Evolutionary conservation across 2,329 filamentous ascomycete species (phyloP).

Genomic region (Botryotinia globosa): DNA sequence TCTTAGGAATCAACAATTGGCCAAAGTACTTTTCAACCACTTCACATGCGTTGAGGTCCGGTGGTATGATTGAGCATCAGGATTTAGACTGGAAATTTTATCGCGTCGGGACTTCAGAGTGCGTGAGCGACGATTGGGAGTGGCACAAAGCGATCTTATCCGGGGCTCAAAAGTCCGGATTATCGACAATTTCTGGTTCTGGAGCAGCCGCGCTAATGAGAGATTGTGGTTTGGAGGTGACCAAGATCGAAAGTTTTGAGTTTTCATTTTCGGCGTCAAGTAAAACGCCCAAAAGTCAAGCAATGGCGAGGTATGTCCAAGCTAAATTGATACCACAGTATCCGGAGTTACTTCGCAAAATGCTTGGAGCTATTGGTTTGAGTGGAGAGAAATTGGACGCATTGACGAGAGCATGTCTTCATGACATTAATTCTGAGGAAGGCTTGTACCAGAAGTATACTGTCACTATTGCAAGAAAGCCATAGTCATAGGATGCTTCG

Average conservation of each 20-base stretch:
- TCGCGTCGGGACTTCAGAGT: slow-evolving; percentile 8
- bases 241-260: slow-evolving; percentile 10
- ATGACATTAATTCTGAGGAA: slow-evolving; percentile 9
- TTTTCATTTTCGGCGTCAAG: slow-evolving; percentile 12
- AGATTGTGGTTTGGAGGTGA: slow-evolving; percentile 3
- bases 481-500: background rate
- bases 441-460: slow-evolving; percentile 19
- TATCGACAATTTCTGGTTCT: slow-evolving; percentile 8
- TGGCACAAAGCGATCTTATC: slow-evolving; percentile 13
- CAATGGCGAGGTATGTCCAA: slow-evolving; percentile 18
- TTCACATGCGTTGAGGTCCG: slow-evolving; percentile 4
- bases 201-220: background rate
- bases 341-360: slow-evolving; percentile 11
- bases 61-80: slow-evolving; percentile 18
- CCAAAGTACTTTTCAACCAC: slow-evolving; percentile 10
- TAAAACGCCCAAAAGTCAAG: slow-evolving; percentile 12
- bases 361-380: slow-evolving; percentile 4
- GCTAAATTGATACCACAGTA: slow-evolving; percentile 19
- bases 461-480: slow-evolving; percentile 16
- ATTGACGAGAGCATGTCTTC: slow-evolving; percentile 16
- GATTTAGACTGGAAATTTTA: slow-evolving; percentile 21
- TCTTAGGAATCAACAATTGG: slow-evolving; percentile 16
- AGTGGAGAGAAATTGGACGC: slow-evolving; percentile 6
- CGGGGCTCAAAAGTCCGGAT: background rate
- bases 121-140: slow-evolving; percentile 9